Evolutionary conservation across 306 rosid species (phyloP).

Genomic region (Mimosa bimucronata): DNA sequence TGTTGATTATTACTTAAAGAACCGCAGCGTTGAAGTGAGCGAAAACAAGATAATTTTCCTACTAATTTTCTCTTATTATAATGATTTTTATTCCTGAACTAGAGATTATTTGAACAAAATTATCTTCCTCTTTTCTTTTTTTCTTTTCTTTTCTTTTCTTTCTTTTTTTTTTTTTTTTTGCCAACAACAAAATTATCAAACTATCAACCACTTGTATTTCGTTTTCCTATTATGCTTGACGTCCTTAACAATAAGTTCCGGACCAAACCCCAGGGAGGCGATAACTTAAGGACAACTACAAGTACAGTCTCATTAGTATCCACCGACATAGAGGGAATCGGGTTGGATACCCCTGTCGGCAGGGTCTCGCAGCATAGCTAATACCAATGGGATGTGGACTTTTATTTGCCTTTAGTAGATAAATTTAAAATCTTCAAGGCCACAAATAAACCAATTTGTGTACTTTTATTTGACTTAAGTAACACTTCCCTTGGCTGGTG

Average conservation of each 20-base stretch:
- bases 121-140: too few relatives aligned
- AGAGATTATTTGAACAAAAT: neutral
- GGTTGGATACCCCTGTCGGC: conserved; percentile 34
- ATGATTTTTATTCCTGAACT: neutral
- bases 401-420: too few relatives aligned
- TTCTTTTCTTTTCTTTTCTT: too few relatives aligned
- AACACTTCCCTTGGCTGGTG: too few relatives aligned
- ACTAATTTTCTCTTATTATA: neutral
- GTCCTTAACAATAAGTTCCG: neutral
- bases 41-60: neutral
- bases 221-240: neutral
- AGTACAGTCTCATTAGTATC: neutral
- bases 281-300: neutral
- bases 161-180: too few relatives aligned
- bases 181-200: too few relatives aligned
- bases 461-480: too few relatives aligned
- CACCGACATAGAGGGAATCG: neutral
- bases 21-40: too few relatives aligned
- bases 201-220: neutral
- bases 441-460: too few relatives aligned
- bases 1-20: too few relatives aligned
- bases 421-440: too few relatives aligned
- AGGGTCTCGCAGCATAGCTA: conserved; percentile 24
- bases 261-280: neutral
- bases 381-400: too few relatives aligned